A percentile compares a stretch with the other conserved stretches of the same genome.
Conservation (phyloP, 1,284 basidiomycete species). For the Ceratobasidium sp. region DNA sequence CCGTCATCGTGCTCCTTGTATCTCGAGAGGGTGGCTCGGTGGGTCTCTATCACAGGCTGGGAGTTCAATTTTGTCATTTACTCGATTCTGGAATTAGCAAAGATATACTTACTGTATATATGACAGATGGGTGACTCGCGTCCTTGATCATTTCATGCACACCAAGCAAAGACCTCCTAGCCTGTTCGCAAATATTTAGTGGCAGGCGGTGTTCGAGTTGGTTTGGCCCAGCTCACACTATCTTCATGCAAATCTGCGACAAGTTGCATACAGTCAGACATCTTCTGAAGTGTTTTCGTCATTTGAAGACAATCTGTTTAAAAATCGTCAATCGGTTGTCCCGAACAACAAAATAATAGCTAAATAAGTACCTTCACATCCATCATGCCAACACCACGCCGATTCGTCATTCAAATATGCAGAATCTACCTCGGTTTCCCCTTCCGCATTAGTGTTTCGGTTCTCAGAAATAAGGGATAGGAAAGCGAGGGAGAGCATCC, state of each 20-base stretch:
- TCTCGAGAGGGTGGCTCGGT: conserved; percentile 67
- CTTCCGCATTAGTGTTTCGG: conserved; percentile 54
- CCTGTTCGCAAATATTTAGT: conserved; percentile 54
- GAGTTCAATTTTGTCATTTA: too few species aligned
- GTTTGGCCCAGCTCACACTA: conserved; percentile 61
- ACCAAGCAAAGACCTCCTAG: conserved; percentile 69
- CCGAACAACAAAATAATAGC: too few species aligned
- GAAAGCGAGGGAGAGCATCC: conserved; percentile 71
- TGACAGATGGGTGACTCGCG: conserved; percentile 71
- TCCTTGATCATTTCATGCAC: conserved; percentile 79
- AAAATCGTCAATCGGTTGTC: too few species aligned
- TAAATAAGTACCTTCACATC: conserved; percentile 61
- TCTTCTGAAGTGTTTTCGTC: conserved; percentile 80
- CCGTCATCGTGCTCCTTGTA: conserved; percentile 57
- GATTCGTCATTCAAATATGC: conserved; percentile 67
- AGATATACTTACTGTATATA: conserved; percentile 65
- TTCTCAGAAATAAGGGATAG: conserved; percentile 67
- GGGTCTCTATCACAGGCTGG: conserved; percentile 74
- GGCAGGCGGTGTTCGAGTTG: background rate
- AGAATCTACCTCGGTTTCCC: conserved; percentile 48
- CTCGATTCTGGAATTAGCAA: background rate
- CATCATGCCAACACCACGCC: conserved; percentile 87
- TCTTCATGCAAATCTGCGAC: conserved; percentile 81
- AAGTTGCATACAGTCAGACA: conserved; percentile 73
- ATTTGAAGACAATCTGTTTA: conserved; percentile 70